A percentile compares a stretch with the other conserved stretches of the same genome.
Conservation (phyloP, 495 filamentous ascomycete species). For the Aeminium ludgeri region DNA sequence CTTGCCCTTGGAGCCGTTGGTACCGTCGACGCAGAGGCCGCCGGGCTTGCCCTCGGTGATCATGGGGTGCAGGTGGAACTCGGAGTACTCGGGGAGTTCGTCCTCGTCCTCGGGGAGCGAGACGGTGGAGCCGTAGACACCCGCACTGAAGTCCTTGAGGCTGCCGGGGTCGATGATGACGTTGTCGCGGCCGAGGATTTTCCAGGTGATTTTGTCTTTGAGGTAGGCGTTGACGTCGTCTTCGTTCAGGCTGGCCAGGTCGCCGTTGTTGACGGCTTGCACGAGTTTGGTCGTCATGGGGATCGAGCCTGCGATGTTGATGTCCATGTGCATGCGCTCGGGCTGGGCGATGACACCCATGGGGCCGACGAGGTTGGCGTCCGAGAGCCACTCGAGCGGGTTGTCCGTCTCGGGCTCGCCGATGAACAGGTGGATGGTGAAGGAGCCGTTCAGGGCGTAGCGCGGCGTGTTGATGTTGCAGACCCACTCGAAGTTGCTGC, state of each 20-base stretch:
- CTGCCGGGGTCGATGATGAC: conserved; percentile 8
- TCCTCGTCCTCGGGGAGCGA: background rate
- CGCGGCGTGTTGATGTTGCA: conserved; percentile 17
- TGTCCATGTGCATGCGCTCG: conserved; percentile 3
- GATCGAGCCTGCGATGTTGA: conserved; percentile 13
- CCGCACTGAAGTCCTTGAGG: conserved; percentile 11
- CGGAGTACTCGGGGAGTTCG: conserved; percentile 13
- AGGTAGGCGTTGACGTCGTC: conserved; percentile 9
- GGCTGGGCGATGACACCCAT: conserved; percentile 16
- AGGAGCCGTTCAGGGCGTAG: conserved; percentile 18
- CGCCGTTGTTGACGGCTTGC: background rate
- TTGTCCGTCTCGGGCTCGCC: conserved; percentile 11
- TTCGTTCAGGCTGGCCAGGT: conserved; percentile 3
- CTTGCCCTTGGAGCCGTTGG: too few relatives aligned
- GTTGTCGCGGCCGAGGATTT: conserved; percentile 13
- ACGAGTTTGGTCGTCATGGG: conserved; percentile 16
- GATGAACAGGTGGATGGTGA: conserved; percentile 18
- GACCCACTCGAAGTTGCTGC: conserved; percentile 16
- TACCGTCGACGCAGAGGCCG: too few relatives aligned
- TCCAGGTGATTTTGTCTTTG: conserved; percentile 10
- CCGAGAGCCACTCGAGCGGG: conserved; percentile 11
- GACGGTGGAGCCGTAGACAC: conserved; percentile 14
- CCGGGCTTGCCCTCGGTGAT: conserved; percentile 15
- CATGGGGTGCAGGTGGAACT: conserved; percentile 5
- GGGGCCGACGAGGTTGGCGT: conserved; percentile 14